A percentile compares a stretch with the other conserved stretches of the same genome.
phyloP scores from a whole-genome alignment of 2,329 filamentous ascomycete genomes.

The Cladosporium austrohemisphaericum region DNA sequence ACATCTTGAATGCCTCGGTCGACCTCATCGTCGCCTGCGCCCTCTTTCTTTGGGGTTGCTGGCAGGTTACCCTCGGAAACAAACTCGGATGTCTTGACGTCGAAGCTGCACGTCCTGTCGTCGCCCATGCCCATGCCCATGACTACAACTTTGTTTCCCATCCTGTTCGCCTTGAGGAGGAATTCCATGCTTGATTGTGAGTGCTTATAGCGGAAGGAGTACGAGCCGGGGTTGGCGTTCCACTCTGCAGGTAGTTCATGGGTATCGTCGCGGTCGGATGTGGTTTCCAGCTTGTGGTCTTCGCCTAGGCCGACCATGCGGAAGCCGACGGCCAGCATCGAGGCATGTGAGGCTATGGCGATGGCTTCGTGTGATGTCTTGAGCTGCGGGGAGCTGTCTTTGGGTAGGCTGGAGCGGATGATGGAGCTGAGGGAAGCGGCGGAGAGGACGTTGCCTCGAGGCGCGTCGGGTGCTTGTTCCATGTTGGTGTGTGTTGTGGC shows the following conservation, averaged over 20 bases:
- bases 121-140: slow-evolving; percentile 74
- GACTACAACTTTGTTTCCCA: slow-evolving; percentile 80
- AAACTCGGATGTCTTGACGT: slow-evolving; percentile 70
- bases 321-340: slow-evolving; percentile 76
- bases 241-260: slow-evolving; percentile 70
- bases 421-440: slow-evolving; percentile 40
- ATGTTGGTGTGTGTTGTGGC: background rate
- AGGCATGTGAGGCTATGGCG: slow-evolving; percentile 78
- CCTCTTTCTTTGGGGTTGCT: slow-evolving; percentile 35
- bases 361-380: slow-evolving; percentile 76
- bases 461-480: slow-evolving; percentile 1
- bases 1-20: slow-evolving; percentile 49
- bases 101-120: slow-evolving; percentile 75
- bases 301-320: slow-evolving; percentile 79
- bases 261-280: slow-evolving; percentile 41
- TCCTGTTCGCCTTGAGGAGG: slow-evolving; percentile 73
- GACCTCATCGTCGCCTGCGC: slow-evolving; percentile 36
- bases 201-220: slow-evolving; percentile 84
- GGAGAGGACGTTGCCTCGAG: slow-evolving; percentile 41
- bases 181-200: slow-evolving; percentile 80
- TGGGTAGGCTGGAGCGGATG: slow-evolving; percentile 44
- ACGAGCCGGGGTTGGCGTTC: slow-evolving; percentile 68
- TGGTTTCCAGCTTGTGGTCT: slow-evolving; percentile 60
- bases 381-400: slow-evolving; percentile 42
- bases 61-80: slow-evolving; percentile 61